A percentile compares a stretch with the other conserved stretches of the same genome.
phyloP scores from a whole-genome alignment of 2,329 filamentous ascomycete species.

The Magnaporthiopsis rhizophila region DNA sequence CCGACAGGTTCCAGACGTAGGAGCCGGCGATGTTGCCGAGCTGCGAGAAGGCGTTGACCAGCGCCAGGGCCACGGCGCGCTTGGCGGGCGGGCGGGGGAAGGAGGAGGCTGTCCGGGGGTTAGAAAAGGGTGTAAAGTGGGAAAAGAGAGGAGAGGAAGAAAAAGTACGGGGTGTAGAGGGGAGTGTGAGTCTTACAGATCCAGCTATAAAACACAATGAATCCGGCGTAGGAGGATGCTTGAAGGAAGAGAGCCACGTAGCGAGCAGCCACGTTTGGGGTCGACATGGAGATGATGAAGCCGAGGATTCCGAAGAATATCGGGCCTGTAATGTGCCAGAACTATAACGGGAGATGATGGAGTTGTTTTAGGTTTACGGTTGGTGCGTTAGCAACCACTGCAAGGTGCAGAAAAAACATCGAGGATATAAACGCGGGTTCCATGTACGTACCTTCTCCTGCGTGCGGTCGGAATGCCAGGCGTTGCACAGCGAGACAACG shows the following conservation, averaged over 20 bases:
- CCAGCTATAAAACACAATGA: conserved; percentile 34
- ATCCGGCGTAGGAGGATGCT: conserved; percentile 43
- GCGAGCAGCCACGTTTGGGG: conserved; percentile 44
- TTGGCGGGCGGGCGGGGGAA: conserved; percentile 53
- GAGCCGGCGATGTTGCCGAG: conserved; percentile 35
- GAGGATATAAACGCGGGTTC: neutral
- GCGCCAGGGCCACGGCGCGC: conserved; percentile 51
- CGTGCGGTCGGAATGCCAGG: conserved; percentile 47
- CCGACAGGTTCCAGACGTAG: conserved; percentile 31
- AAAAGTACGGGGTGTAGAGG: too few relatives aligned
- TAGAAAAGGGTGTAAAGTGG: too few relatives aligned
- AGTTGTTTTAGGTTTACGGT: too few relatives aligned
- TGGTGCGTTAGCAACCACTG: too few relatives aligned
- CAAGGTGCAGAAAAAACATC: neutral
- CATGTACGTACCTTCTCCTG: conserved; percentile 28
- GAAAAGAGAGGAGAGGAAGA: too few relatives aligned
- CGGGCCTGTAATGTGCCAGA: conserved; percentile 49
- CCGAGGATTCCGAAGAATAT: conserved; percentile 45
- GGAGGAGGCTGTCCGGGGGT: conserved; percentile 28
- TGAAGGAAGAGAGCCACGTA: conserved; percentile 55
- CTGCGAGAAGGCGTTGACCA: conserved; percentile 52
- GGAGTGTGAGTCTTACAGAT: neutral
- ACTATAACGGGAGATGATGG: conserved; percentile 31
- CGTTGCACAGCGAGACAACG: conserved; percentile 40
- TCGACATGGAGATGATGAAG: conserved; percentile 54